These are phyloP conservation scores for Pyrenophora seminiperda DNA, from an alignment of 2,329 filamentous ascomycete genomes.

Conservation along the genomic window DNA sequence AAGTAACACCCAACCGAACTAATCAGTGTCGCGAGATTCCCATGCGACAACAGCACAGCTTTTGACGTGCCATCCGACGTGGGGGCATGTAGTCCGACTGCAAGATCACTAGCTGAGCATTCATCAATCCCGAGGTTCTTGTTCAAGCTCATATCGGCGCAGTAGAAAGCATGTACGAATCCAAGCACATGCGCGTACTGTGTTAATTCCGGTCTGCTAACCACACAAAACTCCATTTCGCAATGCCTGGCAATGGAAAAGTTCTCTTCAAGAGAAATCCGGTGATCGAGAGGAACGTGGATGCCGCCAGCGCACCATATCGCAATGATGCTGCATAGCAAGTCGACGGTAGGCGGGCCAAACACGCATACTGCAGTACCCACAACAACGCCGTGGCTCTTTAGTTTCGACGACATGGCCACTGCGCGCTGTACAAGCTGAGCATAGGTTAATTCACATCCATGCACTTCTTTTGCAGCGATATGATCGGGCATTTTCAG, in stretches of 20 bases:
- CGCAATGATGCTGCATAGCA: neutral
- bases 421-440: neutral
- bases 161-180: neutral
- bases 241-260: neutral
- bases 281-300: neutral
- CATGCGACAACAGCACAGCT: constrained; percentile 1
- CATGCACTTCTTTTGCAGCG: neutral
- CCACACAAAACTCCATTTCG: neutral
- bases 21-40: neutral
- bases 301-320: constrained; percentile 4
- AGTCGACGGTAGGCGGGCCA: constrained; percentile 4
- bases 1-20: neutral
- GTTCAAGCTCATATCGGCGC: neutral
- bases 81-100: constrained; percentile 5
- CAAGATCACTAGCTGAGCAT: constrained; percentile 14
- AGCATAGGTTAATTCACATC: neutral
- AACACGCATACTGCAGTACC: constrained; percentile 6
- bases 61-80: neutral
- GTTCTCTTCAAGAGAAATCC: neutral
- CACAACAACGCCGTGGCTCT: neutral
- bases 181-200: neutral
- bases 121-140: constrained; percentile 6
- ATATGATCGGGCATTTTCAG: neutral
- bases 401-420: constrained; percentile 4
- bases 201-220: neutral